Conservation (phyloP, 1,139 yeast species). For the Debaryomycetaceae sp. region DNA sequence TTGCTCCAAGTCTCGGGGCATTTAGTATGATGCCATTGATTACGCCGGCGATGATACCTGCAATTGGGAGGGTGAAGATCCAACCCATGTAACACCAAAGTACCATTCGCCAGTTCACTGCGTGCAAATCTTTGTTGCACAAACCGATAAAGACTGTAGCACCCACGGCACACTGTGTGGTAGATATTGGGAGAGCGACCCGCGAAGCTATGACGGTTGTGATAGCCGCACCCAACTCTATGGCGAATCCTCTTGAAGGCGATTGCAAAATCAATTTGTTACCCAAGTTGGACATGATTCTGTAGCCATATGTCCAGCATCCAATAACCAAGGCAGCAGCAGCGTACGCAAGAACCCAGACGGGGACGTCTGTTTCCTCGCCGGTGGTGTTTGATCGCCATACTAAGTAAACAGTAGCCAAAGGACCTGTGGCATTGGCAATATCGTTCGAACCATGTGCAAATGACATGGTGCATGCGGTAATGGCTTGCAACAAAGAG, state of each 20-base stretch:
- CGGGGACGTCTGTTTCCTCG: constrained; percentile 57
- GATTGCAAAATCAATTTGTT: constrained; percentile 74
- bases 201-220: constrained; percentile 77
- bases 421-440: constrained; percentile 76
- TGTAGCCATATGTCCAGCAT: constrained; percentile 70
- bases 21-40: constrained; percentile 62
- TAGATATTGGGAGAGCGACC: constrained; percentile 67
- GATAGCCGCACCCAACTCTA: constrained; percentile 76
- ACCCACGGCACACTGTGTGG: constrained; percentile 80
- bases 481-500: constrained; percentile 66
- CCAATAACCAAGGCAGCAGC: constrained; percentile 70
- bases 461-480: constrained; percentile 78
- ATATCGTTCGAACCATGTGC: constrained; percentile 84
- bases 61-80: constrained; percentile 69
- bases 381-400: constrained; percentile 54
- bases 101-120: constrained; percentile 80
- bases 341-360: constrained; percentile 69
- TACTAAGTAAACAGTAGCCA: constrained; percentile 60
- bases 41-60: constrained; percentile 70
- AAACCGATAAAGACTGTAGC: constrained; percentile 75
- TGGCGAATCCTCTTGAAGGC: constrained; percentile 76
- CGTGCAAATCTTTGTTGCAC: constrained; percentile 59
- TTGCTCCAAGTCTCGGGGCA: constrained; percentile 43
- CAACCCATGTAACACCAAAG: constrained; percentile 70
- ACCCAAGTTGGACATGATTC: constrained; percentile 69